These are phyloP conservation scores for Globisporangium megalacanthum DNA, from an alignment of 352 stramenopile species.

Conservation along the genomic window DNA sequence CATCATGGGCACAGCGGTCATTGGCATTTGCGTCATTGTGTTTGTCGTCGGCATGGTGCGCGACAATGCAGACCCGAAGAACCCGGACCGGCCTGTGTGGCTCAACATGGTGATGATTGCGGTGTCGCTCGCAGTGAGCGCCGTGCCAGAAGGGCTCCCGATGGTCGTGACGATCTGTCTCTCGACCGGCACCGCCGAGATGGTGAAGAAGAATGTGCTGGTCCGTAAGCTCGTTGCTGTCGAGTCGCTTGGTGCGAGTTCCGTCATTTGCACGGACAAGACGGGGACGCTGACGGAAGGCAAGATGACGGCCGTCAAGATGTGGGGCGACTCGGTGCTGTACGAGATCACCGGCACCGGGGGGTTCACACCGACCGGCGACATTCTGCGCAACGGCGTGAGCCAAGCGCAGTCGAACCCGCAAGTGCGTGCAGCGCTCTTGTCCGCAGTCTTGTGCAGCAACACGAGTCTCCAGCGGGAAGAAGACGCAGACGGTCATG, in stretches of 20 bases:
- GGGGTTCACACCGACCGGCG: slow-evolving; percentile 50
- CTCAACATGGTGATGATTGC: slow-evolving; percentile 95
- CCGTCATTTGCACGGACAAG: slow-evolving; percentile 93
- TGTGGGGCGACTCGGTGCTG: slow-evolving; percentile 66
- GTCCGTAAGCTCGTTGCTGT: slow-evolving; percentile 84
- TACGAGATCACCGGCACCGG: slow-evolving; percentile 56
- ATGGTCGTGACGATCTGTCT: slow-evolving; percentile 84
- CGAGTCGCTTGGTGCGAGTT: slow-evolving; percentile 85
- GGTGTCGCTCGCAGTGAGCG: slow-evolving; percentile 77
- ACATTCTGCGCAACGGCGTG: slow-evolving; percentile 38
- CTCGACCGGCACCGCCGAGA: slow-evolving; percentile 62
- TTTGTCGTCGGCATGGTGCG: slow-evolving; percentile 84
- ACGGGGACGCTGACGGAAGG: slow-evolving; percentile 92
- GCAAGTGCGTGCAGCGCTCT: slow-evolving; percentile 51
- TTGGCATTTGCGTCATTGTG: slow-evolving; percentile 84
- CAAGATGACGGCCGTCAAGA: slow-evolving; percentile 78
- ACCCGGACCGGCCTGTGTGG: slow-evolving; percentile 72
- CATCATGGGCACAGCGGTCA: slow-evolving; percentile 79
- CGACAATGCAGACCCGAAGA: slow-evolving; percentile 38
- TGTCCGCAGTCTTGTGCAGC: slow-evolving; percentile 64
- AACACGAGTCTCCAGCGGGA: slow-evolving; percentile 70
- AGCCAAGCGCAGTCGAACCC: slow-evolving; percentile 39
- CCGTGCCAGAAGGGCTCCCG: slow-evolving; percentile 71
- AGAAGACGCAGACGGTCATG: slow-evolving; percentile 34
- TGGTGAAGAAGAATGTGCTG: slow-evolving; percentile 76